These are phyloP conservation scores for Ensete ventricosum DNA, from an alignment of 176 grass and related monocot genomes.

Conservation along the genomic window DNA sequence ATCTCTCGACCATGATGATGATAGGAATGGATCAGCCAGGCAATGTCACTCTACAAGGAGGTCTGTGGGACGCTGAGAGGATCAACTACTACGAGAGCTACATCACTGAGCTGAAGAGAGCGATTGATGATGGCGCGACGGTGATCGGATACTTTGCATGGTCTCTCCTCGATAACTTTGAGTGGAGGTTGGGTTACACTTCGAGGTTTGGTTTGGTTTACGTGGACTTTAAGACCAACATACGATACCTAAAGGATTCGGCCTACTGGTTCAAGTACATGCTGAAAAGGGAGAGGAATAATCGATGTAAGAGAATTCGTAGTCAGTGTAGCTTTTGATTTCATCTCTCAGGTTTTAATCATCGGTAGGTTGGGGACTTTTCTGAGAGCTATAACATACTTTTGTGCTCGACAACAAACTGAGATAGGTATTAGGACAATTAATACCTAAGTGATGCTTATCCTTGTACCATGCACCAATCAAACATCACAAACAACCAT, in stretches of 20 bases:
- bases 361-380: too few species aligned
- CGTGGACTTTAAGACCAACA: neutral
- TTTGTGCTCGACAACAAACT: too few species aligned
- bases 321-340: too few species aligned
- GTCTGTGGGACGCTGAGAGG: constrained; percentile 31
- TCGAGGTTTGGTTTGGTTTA: neutral
- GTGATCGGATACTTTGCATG: constrained; percentile 63
- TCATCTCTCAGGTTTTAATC: too few species aligned
- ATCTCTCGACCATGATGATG: neutral
- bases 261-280: neutral
- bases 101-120: constrained; percentile 53
- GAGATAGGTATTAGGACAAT: too few species aligned
- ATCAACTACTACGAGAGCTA: constrained; percentile 55
- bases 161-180: constrained; percentile 85
- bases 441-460: too few species aligned
- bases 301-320: neutral
- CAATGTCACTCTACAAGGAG: constrained; percentile 19
- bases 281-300: neutral
- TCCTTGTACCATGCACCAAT: too few species aligned
- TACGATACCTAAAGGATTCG: neutral
- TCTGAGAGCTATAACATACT: too few species aligned
- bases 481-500: too few species aligned
- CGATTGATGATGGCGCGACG: constrained; percentile 50
- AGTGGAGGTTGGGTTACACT: constrained; percentile 1
- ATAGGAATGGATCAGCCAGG: constrained; percentile 30